Conservation (phyloP, 139 green algal genomes). For the Haematococcus lacustris region DNA sequence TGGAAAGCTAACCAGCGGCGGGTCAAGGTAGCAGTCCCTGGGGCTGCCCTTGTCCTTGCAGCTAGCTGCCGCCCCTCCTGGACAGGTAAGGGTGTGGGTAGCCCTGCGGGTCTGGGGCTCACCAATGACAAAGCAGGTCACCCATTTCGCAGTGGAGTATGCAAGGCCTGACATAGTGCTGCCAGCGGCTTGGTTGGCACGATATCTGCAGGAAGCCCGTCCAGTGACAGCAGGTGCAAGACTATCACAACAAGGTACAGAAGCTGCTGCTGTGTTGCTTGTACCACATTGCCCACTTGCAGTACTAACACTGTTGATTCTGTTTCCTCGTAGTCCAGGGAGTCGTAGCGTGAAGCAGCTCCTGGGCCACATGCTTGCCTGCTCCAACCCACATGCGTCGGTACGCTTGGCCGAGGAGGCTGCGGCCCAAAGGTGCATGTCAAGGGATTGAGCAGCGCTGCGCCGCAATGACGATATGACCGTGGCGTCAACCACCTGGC, state of each 20-base stretch:
- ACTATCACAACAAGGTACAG: background rate
- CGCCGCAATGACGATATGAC: no score
- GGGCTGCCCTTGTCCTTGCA: background rate
- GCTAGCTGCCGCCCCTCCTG: background rate
- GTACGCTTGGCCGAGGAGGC: no score
- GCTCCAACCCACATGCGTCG: no score
- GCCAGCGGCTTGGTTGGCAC: slow-evolving; percentile 31
- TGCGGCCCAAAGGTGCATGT: no score
- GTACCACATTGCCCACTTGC: background rate
- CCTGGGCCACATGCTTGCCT: no score
- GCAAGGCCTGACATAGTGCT: slow-evolving; percentile 29
- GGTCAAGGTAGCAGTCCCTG: background rate
- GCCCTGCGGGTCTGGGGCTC: background rate
- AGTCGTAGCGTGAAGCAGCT: slow-evolving; percentile 24
- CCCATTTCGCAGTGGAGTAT: slow-evolving; percentile 37
- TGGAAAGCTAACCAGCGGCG: background rate
- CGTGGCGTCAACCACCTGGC: no score
- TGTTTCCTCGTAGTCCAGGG: slow-evolving; percentile 51
- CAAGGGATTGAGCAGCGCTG: no score
- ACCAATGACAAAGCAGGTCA: slow-evolving; percentile 49
- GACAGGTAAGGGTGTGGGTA: background rate
- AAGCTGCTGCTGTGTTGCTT: background rate
- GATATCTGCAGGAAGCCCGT: slow-evolving; percentile 8
- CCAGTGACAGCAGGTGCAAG: background rate
- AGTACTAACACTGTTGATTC: slow-evolving; percentile 57